A percentile compares a stretch with the other conserved stretches of the same genome.
Conservation (phyloP, 2,329 filamentous ascomycete genomes). For the Ophiostoma sp. region DNA sequence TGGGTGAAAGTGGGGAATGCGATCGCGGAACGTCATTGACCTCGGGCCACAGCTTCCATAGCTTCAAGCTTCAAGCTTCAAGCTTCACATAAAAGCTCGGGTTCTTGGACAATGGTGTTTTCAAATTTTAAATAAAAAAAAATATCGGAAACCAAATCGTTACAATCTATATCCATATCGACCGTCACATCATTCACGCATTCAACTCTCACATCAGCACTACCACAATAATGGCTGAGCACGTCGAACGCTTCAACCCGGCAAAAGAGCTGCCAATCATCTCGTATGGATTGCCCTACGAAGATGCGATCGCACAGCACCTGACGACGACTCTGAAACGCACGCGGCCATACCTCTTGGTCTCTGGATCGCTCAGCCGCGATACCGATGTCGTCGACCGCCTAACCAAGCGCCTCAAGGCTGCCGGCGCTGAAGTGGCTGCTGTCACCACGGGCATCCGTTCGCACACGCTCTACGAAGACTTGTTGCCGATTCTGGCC, state of each 20-base stretch:
- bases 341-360: slow-evolving; percentile 29
- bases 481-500: slow-evolving; percentile 27
- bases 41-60: not conserved
- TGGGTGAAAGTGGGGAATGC: not conserved
- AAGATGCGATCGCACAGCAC: slow-evolving; percentile 29
- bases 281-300: slow-evolving; percentile 28
- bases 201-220: not conserved
- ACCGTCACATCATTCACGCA: too few relatives aligned
- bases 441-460: slow-evolving; percentile 28
- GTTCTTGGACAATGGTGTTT: too few relatives aligned
- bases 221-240: slow-evolving; percentile 17
- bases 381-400: slow-evolving; percentile 29
- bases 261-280: slow-evolving; percentile 28
- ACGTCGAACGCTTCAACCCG: slow-evolving; percentile 25
- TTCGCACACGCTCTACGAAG: slow-evolving; percentile 31
- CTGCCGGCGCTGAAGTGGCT: slow-evolving; percentile 20
- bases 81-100: not conserved
- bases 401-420: slow-evolving; percentile 22
- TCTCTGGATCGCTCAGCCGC: slow-evolving; percentile 30
- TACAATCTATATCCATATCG: not conserved
- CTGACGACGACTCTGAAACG: slow-evolving; percentile 25
- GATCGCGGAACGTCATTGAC: slow-evolving; percentile 2
- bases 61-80: not conserved
- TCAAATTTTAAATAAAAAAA: too few relatives aligned
- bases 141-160: not conserved